Percentiles rank a stretch among this genome's conserved stretches.
Evolutionary conservation across 129 eudicot species (phyloP).

Genomic region (Flaveria sonorensis): DNA sequence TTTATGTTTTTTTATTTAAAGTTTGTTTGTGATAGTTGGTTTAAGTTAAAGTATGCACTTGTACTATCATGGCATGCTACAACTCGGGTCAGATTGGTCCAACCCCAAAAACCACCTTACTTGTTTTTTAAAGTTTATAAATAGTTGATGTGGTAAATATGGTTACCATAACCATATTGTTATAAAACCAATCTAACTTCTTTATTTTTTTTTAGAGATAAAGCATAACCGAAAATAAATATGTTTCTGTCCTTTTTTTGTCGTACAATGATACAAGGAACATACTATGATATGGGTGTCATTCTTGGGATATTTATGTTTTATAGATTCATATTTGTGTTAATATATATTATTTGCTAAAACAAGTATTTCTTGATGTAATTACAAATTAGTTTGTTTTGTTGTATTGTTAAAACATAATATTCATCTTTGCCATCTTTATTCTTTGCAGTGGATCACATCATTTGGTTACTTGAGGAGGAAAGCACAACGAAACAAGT

Average conservation of each 20-base stretch:
- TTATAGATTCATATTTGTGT: conserved; percentile 5
- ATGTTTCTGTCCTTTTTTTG: background rate
- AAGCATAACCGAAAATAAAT: background rate
- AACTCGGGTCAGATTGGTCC: background rate
- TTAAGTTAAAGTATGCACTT: background rate
- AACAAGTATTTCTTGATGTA: conserved; percentile 1
- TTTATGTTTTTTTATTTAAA: background rate
- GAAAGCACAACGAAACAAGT: conserved; percentile 69
- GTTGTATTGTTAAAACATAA: background rate
- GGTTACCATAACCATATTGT: background rate
- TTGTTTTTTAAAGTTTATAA: background rate
- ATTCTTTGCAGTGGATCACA: conserved; percentile 57
- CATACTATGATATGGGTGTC: background rate
- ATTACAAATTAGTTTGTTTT: conserved; percentile 4
- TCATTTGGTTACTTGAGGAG: conserved; percentile 73
- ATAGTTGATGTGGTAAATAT: background rate
- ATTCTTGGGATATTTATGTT: background rate
- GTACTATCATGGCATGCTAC: background rate
- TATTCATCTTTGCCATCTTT: conserved; percentile 21
- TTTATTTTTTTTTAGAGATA: background rate
- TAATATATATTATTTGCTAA: conserved; percentile 1
- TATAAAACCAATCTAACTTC: background rate
- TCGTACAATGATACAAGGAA: background rate
- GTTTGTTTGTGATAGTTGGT: conserved; percentile 9
- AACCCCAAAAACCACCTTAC: background rate